Evolutionary conservation across 768 basidiomycete genomes (phyloP).

Genomic region (Hericium erinaceus): DNA sequence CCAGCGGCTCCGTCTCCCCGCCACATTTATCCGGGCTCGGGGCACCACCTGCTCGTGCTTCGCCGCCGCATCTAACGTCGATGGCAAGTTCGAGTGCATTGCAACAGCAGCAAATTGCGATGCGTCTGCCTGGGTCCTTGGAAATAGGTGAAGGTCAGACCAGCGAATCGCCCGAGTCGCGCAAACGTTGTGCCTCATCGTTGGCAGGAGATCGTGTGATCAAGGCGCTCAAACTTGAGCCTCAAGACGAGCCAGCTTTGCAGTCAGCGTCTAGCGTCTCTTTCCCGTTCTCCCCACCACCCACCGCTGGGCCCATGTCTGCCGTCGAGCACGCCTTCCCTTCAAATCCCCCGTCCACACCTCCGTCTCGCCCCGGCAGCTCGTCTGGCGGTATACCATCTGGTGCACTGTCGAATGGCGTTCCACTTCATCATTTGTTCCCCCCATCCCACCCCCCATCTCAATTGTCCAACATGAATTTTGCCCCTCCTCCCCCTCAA

Average conservation of each 20-base stretch:
- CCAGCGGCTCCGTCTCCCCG: conserved; percentile 20
- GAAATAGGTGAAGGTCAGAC: conserved; percentile 22
- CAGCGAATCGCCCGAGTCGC: conserved; percentile 30
- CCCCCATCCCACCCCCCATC: neutral
- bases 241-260: conserved; percentile 31
- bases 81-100: conserved; percentile 1
- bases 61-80: conserved; percentile 8
- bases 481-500: conserved; percentile 13
- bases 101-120: conserved; percentile 12
- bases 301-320: conserved; percentile 10
- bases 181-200: conserved; percentile 44
- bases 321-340: conserved; percentile 6
- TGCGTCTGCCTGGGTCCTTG: conserved; percentile 16
- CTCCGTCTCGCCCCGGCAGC: conserved; percentile 25
- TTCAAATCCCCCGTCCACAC: conserved; percentile 13
- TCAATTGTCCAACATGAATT: conserved; percentile 7
- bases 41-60: conserved; percentile 7
- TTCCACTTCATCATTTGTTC: conserved; percentile 6
- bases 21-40: neutral
- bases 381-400: conserved; percentile 20
- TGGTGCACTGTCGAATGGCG: conserved; percentile 14
- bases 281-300: conserved; percentile 15
- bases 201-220: conserved; percentile 34
- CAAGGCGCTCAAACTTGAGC: conserved; percentile 42
- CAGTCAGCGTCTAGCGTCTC: conserved; percentile 12